phyloP scores from a whole-genome alignment of 2,329 filamentous ascomycete species.

The Cercospora nicotianae region DNA sequence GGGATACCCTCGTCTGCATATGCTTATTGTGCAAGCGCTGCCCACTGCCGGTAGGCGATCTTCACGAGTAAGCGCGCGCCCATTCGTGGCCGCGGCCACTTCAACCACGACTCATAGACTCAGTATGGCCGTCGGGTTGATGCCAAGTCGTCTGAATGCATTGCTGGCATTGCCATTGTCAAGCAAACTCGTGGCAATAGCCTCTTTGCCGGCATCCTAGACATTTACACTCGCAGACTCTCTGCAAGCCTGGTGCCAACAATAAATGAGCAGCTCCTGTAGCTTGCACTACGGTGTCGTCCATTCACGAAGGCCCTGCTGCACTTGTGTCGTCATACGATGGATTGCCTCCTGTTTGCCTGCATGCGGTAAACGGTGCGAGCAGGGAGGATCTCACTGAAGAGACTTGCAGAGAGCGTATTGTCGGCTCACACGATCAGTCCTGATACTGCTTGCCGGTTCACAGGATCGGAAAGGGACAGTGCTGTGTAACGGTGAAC shows the following conservation, averaged over 20 bases:
- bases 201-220: background rate
- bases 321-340: background rate
- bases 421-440: background rate
- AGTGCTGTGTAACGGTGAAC: background rate
- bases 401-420: background rate
- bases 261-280: background rate
- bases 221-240: background rate
- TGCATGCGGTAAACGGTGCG: background rate
- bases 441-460: background rate
- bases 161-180: background rate
- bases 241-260: background rate
- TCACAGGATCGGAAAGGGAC: background rate
- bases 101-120: background rate
- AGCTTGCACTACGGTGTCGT: background rate
- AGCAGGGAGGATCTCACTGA: background rate
- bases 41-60: background rate
- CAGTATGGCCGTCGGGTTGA: constrained; percentile 3
- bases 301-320: background rate
- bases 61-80: background rate
- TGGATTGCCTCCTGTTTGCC: background rate
- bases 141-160: constrained; percentile 5
- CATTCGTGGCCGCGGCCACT: background rate
- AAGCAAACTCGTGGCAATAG: background rate
- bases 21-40: background rate
- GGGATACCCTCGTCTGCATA: constrained; percentile 8